These are phyloP conservation scores for Suillus subaureus DNA, from an alignment of 768 basidiomycete genomes.

Conservation along the genomic window DNA sequence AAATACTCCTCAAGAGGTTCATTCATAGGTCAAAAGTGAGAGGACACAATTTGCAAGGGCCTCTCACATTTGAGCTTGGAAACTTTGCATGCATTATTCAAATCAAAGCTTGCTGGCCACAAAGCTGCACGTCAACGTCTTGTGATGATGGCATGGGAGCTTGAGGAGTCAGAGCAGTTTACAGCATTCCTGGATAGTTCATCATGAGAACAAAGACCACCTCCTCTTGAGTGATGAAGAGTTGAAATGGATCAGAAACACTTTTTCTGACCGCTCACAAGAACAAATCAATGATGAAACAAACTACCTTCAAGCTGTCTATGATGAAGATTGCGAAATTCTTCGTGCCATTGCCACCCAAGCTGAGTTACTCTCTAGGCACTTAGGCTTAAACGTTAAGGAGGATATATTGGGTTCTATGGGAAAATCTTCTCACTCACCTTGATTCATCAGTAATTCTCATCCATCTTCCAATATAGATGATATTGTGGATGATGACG, in stretches of 20 bases:
- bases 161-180: no score
- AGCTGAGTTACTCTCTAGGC: background rate
- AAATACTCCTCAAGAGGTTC: background rate
- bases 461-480: background rate
- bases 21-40: background rate
- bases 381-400: background rate
- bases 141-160: background rate
- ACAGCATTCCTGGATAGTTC: no score
- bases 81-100: background rate
- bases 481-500: background rate
- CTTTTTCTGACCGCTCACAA: no score
- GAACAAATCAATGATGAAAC: background rate
- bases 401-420: background rate
- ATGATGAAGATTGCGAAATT: background rate
- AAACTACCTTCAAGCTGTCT: background rate
- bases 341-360: background rate
- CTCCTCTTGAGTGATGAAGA: no score
- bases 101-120: background rate
- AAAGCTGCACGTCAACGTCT: background rate
- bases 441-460: background rate
- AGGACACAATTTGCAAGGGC: background rate
- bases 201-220: no score
- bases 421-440: background rate
- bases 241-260: no score
- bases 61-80: background rate